These are phyloP conservation scores for Boletus coccyginus DNA, from an alignment of 768 basidiomycete species.

Conservation along the genomic window DNA sequence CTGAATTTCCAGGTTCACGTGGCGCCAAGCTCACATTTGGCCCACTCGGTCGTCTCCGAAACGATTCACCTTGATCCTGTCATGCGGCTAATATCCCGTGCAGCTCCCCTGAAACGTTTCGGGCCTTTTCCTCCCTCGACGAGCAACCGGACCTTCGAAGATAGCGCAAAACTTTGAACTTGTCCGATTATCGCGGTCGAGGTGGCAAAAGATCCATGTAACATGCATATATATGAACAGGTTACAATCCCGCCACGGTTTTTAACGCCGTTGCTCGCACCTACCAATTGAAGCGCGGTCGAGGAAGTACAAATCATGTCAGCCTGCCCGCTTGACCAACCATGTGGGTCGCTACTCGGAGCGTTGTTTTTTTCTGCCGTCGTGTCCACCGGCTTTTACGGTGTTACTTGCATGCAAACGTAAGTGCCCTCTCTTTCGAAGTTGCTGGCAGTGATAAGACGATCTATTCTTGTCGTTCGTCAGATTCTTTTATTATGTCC, in stretches of 20 bases:
- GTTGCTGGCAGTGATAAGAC: not conserved
- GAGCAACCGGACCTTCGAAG: too few species aligned
- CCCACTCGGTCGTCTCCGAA: too few species aligned
- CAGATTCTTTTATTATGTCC: constrained; percentile 9
- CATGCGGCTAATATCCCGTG: too few species aligned
- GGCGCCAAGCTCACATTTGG: too few species aligned
- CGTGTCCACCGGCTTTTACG: not conserved
- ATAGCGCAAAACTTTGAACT: too few species aligned
- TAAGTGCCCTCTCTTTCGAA: not conserved
- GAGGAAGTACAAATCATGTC: not conserved
- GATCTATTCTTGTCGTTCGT: not conserved
- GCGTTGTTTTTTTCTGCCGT: not conserved
- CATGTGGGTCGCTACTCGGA: not conserved
- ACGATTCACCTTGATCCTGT: too few species aligned
- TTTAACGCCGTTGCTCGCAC: too few species aligned
- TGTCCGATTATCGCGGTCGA: too few species aligned
- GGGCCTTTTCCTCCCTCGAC: too few species aligned
- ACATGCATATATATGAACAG: not conserved
- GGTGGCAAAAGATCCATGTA: not conserved
- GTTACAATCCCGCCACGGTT: not conserved
- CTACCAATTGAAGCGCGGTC: not conserved
- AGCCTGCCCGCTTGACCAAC: too few species aligned
- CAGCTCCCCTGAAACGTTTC: too few species aligned
- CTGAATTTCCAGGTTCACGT: too few species aligned
- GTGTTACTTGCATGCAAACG: constrained; percentile 10